phyloP scores from a whole-genome alignment of 2,329 filamentous ascomycete genomes.

The Myrmaecium sp. region DNA sequence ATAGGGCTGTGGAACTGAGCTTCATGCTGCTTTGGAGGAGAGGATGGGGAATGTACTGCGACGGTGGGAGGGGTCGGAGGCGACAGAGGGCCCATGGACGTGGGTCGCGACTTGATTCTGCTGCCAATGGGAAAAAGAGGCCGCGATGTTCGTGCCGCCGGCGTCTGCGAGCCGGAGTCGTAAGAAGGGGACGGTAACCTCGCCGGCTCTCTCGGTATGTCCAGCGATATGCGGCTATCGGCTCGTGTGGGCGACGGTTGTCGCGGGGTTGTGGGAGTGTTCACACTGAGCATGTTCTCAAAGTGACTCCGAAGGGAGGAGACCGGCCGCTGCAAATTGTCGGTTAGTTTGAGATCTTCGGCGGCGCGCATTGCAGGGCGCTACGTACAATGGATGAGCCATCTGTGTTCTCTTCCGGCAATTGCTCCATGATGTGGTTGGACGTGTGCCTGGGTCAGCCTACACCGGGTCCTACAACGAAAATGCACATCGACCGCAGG shows the following conservation, averaged over 20 bases:
- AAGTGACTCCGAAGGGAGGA: slow-evolving; percentile 69
- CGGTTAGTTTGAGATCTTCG: slow-evolving; percentile 7
- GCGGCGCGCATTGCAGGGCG: neutral
- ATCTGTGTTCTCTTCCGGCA: slow-evolving; percentile 45
- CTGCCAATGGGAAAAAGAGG: slow-evolving; percentile 19
- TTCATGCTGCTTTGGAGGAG: slow-evolving; percentile 38
- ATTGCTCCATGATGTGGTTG: slow-evolving; percentile 19
- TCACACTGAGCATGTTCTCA: slow-evolving; percentile 49
- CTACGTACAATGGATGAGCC: slow-evolving; percentile 54
- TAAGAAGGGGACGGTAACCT: slow-evolving; percentile 11
- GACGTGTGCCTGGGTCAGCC: slow-evolving; percentile 15
- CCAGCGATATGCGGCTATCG: slow-evolving; percentile 23
- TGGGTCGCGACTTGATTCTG: slow-evolving; percentile 23
- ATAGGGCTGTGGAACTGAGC: slow-evolving; percentile 16
- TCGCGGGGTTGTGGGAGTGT: slow-evolving; percentile 11
- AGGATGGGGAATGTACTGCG: slow-evolving; percentile 51
- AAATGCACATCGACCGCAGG: slow-evolving; percentile 16
- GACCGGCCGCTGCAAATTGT: slow-evolving; percentile 48
- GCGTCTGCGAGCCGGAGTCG: slow-evolving; percentile 13
- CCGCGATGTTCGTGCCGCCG: slow-evolving; percentile 20
- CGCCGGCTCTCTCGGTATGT: slow-evolving; percentile 19
- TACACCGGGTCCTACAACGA: slow-evolving; percentile 14
- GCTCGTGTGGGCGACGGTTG: slow-evolving; percentile 6
- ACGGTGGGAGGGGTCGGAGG: slow-evolving; percentile 45
- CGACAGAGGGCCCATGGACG: slow-evolving; percentile 31